Evolutionary conservation across 495 filamentous ascomycete species (phyloP), one percentile per base, ranked within the genome.

Genomic region (Pyrenula massariospora): DNA sequence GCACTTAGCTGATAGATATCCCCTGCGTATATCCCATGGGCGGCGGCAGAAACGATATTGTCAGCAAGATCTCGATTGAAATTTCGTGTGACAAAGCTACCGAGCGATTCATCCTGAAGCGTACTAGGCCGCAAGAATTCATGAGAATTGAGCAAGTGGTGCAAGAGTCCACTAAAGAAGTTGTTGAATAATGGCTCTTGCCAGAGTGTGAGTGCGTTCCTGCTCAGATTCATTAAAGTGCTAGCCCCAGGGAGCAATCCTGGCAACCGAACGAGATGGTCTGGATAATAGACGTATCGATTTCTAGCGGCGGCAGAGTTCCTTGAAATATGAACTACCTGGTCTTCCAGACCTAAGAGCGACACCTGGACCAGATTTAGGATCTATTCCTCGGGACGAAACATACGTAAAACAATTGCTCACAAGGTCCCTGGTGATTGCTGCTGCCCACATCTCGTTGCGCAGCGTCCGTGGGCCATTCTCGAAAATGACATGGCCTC

Each of bases 11-110:
- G 76, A 63, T 86, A 80, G 47, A 95, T 82, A 71, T 96, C 87
- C 50, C 94, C 94, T n/a, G 90, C 94, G 62, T 91, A 94, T 19
- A 97, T 88, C 11, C 94, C 94, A 70, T 96, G 93, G 22, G 86
- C 66, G n/a, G 89, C 68, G 24, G 84, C 87, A 2, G 89, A 95
- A 1, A 84, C 65, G 1, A 96, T 22, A 60, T 95, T 95, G 47
- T 96, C 73, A 24, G 85, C 85, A 3, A 88, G 47, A 2, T 75
- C 64, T 10, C 73, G 66, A 25, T 79, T 75, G 25, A 86, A 68
- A 12, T 82, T 66, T 19, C 84, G 73, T 1, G 70, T 66, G 21
- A 90, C 71, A 63, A 88, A 96, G 0, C 78, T 73, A 3, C 81
- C 85, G 23, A 96, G 68, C 10, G 88, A 89, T 61, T 91, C 83